Percentiles rank a stretch among this genome's conserved stretches.
phyloP scores from a whole-genome alignment of 495 filamentous ascomycete species.

The Umbilicaria muhlenbergii region DNA sequence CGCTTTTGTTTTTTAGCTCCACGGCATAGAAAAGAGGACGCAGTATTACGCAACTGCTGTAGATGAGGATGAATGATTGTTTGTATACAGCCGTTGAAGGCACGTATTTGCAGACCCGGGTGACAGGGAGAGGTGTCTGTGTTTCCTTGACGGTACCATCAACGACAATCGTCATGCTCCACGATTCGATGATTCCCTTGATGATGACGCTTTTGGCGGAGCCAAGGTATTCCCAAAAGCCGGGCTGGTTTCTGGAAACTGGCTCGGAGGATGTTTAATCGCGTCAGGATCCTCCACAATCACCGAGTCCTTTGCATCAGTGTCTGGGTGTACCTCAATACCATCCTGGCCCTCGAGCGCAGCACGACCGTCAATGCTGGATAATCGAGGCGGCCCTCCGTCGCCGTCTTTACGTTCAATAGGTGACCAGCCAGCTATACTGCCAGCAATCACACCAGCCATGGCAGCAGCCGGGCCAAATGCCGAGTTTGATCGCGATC shows the following conservation, averaged over 20 bases:
- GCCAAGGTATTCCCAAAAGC: conserved; percentile 28
- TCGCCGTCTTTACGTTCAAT: conserved; percentile 45
- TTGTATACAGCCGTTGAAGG: too few relatives aligned
- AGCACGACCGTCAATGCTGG: conserved; percentile 22
- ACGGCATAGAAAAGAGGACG: too few relatives aligned
- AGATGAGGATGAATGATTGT: too few relatives aligned
- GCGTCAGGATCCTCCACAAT: conserved; percentile 28
- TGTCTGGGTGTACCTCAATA: conserved; percentile 41
- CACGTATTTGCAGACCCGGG: too few relatives aligned
- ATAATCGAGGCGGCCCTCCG: conserved; percentile 34
- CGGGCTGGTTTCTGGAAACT: conserved; percentile 37
- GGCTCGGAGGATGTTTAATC: conserved; percentile 40
- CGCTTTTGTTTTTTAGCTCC: too few relatives aligned
- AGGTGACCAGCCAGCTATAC: conserved; percentile 79
- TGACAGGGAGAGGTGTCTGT: too few relatives aligned
- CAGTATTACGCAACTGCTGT: too few relatives aligned
- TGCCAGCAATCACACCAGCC: conserved; percentile 78
- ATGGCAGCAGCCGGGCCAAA: conserved; percentile 67
- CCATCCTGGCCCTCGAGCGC: conserved; percentile 36
- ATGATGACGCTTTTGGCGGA: conserved; percentile 5
- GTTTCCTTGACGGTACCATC: too few relatives aligned
- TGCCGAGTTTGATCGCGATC: conserved; percentile 77
- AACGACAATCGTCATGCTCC: too few relatives aligned
- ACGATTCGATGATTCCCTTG: not conserved
- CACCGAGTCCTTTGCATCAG: conserved; percentile 37